Base-by-base conservation (phyloP, 2,329 filamentous ascomycete species). In the Alternaria atra region DNA sequence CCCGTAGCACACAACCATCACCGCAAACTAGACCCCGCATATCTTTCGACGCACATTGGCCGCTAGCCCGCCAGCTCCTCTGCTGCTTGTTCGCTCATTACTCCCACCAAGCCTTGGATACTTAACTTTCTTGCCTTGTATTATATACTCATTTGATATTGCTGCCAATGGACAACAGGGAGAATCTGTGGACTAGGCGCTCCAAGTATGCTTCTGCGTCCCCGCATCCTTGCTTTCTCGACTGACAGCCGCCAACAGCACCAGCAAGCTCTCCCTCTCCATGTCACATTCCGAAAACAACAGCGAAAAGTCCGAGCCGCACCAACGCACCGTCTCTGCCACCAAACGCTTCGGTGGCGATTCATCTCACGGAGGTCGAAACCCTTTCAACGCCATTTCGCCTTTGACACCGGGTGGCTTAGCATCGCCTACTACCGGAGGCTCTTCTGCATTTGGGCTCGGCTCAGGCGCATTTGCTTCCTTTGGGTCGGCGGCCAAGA, bases 391-490 rank as follows among this genome's bases (percentile, higher is more conserved):
- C 79, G 84, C 88, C 70, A 87, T 91, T 69, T 89, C 91, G 50
- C 90, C 90, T 61, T 87, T 91, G 72, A 89, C 87, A 63, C 87
- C 85, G 52, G 87, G 86, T 50, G 77, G 73, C 58, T 83, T 93
- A 56, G 86, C 90, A 35, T 94, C 93, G 9, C 92, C 93, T 13
- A 92, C 91, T 12, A 86, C 87, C 55, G 87, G 87, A 70, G 92
- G 92, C 56, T 93, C 93, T 17, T 94, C 91, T 73, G 94, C 94
- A 60, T 99, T 99, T 81, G 94, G 93, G 52, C 84, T 99, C 62
- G 95, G 95, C 40, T 96, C 93, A 17, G 95, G 95, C 70, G 95
- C 95, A 56, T 99, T 99, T 79, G 94, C 94, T 39, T 96, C 94
- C n/a, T 96, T 96, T 79, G 94, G 94, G 25, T 84, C 85, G 43